phyloP scores from a whole-genome alignment of 1,284 basidiomycete genomes.

The Fomitiporia mediterranea region DNA sequence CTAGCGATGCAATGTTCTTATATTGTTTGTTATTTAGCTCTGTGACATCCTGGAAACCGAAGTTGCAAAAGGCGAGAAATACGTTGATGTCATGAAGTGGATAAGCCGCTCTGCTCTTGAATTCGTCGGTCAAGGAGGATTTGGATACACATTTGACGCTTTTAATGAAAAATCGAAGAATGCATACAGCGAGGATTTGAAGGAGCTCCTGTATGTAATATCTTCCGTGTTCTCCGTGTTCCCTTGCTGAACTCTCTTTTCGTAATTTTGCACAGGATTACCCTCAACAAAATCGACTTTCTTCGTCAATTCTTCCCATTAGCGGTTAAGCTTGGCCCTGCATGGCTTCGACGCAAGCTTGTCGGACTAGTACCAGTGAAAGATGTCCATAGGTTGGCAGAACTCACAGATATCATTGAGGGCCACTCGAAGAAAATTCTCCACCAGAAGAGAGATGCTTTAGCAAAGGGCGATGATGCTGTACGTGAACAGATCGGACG shows the following conservation, averaged over 20 bases:
- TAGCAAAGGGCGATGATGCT: conserved; percentile 25
- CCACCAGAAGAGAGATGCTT: conserved; percentile 24
- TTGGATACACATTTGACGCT: conserved; percentile 35
- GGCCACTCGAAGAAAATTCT: conserved; percentile 16
- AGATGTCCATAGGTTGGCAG: neutral
- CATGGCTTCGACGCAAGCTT: conserved; percentile 9
- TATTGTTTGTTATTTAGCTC: conserved; percentile 19
- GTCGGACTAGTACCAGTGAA: conserved; percentile 1
- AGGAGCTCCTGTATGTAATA: conserved; percentile 8
- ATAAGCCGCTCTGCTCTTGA: conserved; percentile 34
- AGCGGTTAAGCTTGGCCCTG: conserved; percentile 8
- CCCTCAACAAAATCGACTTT: neutral
- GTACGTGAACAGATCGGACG: conserved; percentile 27
- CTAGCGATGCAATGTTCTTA: neutral
- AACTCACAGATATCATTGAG: conserved; percentile 15
- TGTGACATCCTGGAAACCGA: conserved; percentile 21
- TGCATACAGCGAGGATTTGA: conserved; percentile 10
- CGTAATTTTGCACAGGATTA: neutral
- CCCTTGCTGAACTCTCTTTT: neutral
- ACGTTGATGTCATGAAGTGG: conserved; percentile 32
- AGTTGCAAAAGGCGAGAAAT: conserved; percentile 20
- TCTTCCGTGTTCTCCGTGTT: neutral
- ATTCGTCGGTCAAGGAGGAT: conserved; percentile 33
- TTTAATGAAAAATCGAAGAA: conserved; percentile 20
- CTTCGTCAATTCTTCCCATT: conserved; percentile 13